phyloP scores from a whole-genome alignment of 164 flowering plant genomes.

The Aristolochia californica region DNA sequence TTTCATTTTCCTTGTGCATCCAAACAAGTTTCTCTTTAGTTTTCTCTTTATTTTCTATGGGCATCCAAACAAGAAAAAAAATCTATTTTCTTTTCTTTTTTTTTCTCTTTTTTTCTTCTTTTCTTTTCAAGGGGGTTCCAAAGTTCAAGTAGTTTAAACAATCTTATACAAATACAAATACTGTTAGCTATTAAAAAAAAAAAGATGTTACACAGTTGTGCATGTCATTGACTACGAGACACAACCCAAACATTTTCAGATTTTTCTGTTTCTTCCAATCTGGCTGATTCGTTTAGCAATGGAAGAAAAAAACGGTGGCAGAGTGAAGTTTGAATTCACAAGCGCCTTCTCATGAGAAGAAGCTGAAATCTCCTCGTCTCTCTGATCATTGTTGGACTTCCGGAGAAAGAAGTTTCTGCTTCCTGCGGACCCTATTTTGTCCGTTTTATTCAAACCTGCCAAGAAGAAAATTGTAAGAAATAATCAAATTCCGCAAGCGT shows the following conservation, averaged over 20 bases:
- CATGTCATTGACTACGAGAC: too few species aligned
- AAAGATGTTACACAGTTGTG: too few species aligned
- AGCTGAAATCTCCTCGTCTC: background rate
- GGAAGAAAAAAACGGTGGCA: constrained; percentile 10
- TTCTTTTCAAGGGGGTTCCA: too few species aligned
- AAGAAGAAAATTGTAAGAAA: background rate
- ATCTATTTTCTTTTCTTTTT: too few species aligned
- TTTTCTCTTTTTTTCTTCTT: too few species aligned
- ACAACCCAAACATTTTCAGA: constrained; percentile 51
- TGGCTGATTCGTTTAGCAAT: constrained; percentile 25
- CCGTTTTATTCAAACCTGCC: constrained; percentile 54
- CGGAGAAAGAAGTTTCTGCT: constrained; percentile 74
- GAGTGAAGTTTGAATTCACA: background rate
- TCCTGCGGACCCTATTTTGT: constrained; percentile 57
- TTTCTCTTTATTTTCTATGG: too few species aligned
- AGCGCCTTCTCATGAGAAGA: background rate
- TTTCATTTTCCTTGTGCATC: too few species aligned
- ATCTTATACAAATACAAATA: too few species aligned
- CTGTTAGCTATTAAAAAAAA: too few species aligned
- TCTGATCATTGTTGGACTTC: constrained; percentile 6
- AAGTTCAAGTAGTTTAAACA: too few species aligned
- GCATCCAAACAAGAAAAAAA: too few species aligned
- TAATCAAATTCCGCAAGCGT: background rate
- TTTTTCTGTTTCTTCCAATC: constrained; percentile 30
- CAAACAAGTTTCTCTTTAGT: too few species aligned